Percentiles rank a stretch among this genome's conserved stretches.
Conservation (phyloP, 1,284 basidiomycete genomes). For the Mycosarcoma mackinlayi region DNA sequence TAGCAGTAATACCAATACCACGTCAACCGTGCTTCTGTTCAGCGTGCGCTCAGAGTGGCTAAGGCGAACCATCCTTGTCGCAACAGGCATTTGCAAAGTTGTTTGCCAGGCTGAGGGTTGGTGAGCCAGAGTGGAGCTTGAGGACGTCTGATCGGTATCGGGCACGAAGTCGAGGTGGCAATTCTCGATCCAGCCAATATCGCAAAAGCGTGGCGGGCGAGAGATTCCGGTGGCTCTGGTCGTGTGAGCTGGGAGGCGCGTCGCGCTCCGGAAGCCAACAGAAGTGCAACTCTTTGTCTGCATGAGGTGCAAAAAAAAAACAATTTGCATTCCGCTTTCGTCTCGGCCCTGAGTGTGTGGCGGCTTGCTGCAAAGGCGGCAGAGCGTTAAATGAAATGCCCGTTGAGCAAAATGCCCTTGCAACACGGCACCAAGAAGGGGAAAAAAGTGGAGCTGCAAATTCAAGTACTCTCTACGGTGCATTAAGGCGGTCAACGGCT, state of each 20-base stretch:
- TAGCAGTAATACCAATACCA: conserved; percentile 43
- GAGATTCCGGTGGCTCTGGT: not conserved
- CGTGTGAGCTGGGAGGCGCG: not conserved
- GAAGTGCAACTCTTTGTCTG: not conserved
- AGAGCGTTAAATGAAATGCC: no score
- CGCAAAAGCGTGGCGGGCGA: no score
- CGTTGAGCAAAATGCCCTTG: not conserved
- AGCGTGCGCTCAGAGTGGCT: not conserved
- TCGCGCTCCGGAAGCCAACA: not conserved
- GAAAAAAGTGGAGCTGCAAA: conserved; percentile 9
- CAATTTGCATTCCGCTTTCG: conserved; percentile 5
- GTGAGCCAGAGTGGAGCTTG: no score
- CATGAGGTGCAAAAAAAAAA: not conserved
- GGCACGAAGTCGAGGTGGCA: no score
- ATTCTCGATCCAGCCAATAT: no score
- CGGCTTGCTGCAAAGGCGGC: no score
- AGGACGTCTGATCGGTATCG: no score
- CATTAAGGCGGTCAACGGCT: not conserved
- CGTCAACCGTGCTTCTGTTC: conserved; percentile 36
- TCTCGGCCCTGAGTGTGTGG: no score
- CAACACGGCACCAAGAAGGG: not conserved
- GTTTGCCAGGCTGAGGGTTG: no score
- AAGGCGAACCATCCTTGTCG: no score
- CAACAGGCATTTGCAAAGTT: no score
- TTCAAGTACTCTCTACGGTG: conserved; percentile 23